Base-by-base conservation (phyloP, 495 filamentous ascomycete genomes). In the Lepraria neglecta region DNA sequence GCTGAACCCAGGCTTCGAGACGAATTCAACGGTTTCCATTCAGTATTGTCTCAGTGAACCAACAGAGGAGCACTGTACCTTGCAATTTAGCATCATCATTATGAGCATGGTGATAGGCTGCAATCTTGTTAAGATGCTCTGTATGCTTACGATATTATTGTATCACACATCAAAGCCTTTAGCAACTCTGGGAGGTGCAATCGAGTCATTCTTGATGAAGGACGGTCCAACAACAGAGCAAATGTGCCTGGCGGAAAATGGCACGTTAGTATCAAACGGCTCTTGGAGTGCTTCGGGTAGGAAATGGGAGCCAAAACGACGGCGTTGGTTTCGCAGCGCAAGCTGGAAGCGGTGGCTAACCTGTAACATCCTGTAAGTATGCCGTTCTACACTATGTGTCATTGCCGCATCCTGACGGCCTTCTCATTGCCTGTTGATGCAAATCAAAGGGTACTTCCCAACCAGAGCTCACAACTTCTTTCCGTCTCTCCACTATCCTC, bases 61-160 rank as follows among this genome's bases (percentile, higher is more conserved):
- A 6, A 59, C 67, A 1, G 46, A 40, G 1, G 67, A 71, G 47
- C 57, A 57, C 6, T 81, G 77, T 64, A 69, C 67, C 48, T 56
- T 82, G 15, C 72, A 76, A 59, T 78, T 78, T 46, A 75, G 65
- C 54, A 10, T 72, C 4, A 59, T 60, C 2, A 73, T 81, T 17
- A 70, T 76, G 50, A 28, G 66, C 28, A 47, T 76, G 2, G 77
- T 79, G 7, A 74, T 77, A 40, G 12, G 63, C 0, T 72, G 70
- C 46, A 78, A 79, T 54, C 17, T 69, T 7, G 54, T 66, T 4
- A 78, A 80, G 58, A 50, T 60, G 10, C n/a, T 69, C 9, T 67
- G 65, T 28, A 75, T 78, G 67, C 27, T 67, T 4, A 35, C 66
- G 33, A 64, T 68, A 1, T 27, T 69, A 1, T 60, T 61, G 44